Conservation (phyloP, 257 asterid species). For the Galeopsis tetrahit region DNA sequence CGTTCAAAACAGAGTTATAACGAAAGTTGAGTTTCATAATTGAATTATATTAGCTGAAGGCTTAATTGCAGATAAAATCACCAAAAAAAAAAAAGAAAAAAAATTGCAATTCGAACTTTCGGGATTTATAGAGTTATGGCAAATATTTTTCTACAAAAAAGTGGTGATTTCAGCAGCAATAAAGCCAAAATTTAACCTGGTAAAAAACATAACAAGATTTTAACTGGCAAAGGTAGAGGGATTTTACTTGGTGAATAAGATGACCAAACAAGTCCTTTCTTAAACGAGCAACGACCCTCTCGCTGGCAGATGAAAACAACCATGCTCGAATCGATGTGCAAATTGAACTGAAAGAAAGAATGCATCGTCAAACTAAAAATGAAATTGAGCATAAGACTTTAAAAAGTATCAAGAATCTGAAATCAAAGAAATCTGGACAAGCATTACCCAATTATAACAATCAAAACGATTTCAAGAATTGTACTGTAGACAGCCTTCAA, state of each 20-base stretch:
- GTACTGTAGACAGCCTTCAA: constrained; percentile 63
- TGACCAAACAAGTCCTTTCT: constrained; percentile 72
- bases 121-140: no score
- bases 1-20: not conserved
- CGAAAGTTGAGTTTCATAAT: not conserved
- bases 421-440: constrained; percentile 5
- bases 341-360: constrained; percentile 60
- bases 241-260: constrained; percentile 71
- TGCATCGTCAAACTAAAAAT: constrained; percentile 19
- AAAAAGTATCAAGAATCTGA: constrained; percentile 12
- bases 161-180: no score
- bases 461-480: constrained; percentile 55
- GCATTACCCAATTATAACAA: constrained; percentile 72
- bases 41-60: not conserved
- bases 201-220: constrained; percentile 9
- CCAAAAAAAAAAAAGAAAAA: no score
- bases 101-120: no score
- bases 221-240: constrained; percentile 19
- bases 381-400: constrained; percentile 16
- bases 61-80: no score
- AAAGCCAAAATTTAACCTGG: not conserved
- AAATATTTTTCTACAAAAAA: no score
- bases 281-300: constrained; percentile 62
- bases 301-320: constrained; percentile 80
- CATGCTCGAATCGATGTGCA: constrained; percentile 76